Conservation (phyloP, 1,284 basidiomycete species). For the Ceratobasidium sp. region DNA sequence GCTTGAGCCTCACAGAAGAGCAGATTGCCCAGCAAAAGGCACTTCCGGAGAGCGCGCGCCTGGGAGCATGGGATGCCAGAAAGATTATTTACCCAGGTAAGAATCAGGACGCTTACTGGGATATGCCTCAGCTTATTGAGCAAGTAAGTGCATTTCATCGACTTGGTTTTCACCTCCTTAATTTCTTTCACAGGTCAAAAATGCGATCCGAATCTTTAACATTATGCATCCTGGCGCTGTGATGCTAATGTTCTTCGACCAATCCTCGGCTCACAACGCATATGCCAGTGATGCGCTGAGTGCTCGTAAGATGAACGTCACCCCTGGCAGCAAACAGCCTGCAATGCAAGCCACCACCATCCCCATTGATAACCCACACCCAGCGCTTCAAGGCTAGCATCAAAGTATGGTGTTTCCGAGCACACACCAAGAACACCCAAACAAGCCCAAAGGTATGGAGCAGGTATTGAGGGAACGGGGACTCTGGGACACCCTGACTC, state of each 20-base stretch:
- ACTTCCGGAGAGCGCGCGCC: not conserved
- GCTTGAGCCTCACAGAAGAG: not conserved
- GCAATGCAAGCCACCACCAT: not conserved
- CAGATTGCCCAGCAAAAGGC: not conserved
- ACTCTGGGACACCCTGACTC: constrained; percentile 45
- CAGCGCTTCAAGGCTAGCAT: not conserved
- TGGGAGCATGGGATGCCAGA: not conserved
- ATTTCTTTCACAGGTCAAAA: not conserved
- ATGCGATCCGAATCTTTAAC: constrained; percentile 51
- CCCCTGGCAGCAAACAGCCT: not conserved
- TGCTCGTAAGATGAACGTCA: constrained; percentile 54
- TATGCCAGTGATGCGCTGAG: constrained; percentile 52
- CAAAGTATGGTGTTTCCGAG: not conserved
- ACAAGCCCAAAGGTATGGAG: constrained; percentile 54
- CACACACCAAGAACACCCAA: constrained; percentile 38
- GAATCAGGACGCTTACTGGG: constrained; percentile 3
- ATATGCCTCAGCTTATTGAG: not conserved
- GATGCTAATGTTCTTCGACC: constrained; percentile 54
- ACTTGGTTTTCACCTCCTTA: not conserved
- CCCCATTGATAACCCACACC: constrained; percentile 5
- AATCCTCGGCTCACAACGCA: constrained; percentile 54
- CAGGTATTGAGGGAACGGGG: constrained; percentile 54
- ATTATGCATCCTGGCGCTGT: constrained; percentile 49
- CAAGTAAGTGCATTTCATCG: not conserved
- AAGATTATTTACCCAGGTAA: constrained; percentile 10